phyloP scores from a whole-genome alignment of 805 yeast species.

The Metschnikowia colocasiae region DNA sequence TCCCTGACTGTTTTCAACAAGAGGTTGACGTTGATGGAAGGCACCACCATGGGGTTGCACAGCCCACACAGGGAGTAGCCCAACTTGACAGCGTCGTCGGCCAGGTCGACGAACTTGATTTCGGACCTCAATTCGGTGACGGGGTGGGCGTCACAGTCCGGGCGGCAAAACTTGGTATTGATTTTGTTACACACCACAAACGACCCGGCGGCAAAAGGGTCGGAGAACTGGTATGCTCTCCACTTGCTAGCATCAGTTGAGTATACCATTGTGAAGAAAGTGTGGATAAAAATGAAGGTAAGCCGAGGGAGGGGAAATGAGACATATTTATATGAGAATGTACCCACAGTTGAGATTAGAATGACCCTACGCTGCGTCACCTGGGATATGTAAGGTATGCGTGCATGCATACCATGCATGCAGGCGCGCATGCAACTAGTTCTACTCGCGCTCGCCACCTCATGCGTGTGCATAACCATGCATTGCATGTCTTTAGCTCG shows the following conservation, averaged over 20 bases:
- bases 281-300: neutral
- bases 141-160: constrained; percentile 58
- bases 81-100: constrained; percentile 38
- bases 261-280: constrained; percentile 31
- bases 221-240: constrained; percentile 63
- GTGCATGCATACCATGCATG: neutral
- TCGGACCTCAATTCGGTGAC: constrained; percentile 43
- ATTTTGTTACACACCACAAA: constrained; percentile 51
- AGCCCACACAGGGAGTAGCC: constrained; percentile 51
- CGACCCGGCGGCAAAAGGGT: constrained; percentile 60
- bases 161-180: constrained; percentile 53
- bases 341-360: constrained; percentile 4
- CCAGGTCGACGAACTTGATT: constrained; percentile 41
- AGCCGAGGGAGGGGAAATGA: neutral
- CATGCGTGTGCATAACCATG: neutral
- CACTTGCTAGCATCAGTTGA: constrained; percentile 46
- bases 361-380: constrained; percentile 13
- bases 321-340: constrained; percentile 10
- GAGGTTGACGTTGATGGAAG: constrained; percentile 44
- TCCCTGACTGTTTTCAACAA: constrained; percentile 48
- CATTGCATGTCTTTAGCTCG: neutral
- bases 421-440: neutral
- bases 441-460: neutral
- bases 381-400: neutral
- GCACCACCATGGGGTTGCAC: constrained; percentile 51